Conservation (phyloP, 768 basidiomycete species). For the Boletellus emodensis region DNA sequence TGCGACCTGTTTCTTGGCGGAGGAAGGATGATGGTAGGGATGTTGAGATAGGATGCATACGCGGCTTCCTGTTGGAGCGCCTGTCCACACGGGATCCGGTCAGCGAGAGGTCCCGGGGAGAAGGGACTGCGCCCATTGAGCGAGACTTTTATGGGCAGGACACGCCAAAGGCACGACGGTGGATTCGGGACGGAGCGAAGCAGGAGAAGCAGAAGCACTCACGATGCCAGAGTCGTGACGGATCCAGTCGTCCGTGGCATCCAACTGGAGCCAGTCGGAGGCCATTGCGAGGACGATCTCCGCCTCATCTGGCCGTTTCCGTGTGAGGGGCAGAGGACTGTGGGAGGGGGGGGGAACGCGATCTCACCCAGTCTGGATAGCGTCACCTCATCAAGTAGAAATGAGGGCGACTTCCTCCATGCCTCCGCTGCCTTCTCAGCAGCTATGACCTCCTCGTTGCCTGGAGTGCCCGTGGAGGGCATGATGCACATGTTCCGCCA, state of each 20-base stretch:
- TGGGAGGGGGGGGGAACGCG: conserved; percentile 9
- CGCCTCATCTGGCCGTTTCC: conserved; percentile 56
- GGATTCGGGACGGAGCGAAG: conserved; percentile 7
- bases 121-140: conserved; percentile 18
- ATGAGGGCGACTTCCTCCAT: conserved; percentile 83
- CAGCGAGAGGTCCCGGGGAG: conserved; percentile 7
- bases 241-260: conserved; percentile 89
- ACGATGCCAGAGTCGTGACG: conserved; percentile 95
- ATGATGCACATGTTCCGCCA: conserved; percentile 90
- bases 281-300: conserved; percentile 70
- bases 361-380: conserved; percentile 71
- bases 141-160: conserved; percentile 11
- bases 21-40: conserved; percentile 82
- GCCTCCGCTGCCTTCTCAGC: conserved; percentile 69
- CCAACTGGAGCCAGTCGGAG: conserved; percentile 94
- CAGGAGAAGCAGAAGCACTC: conserved; percentile 25
- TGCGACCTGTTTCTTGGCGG: conserved; percentile 79
- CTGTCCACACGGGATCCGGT: conserved; percentile 38
- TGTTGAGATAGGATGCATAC: conserved; percentile 89
- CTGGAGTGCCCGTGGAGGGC: conserved; percentile 37
- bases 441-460: conserved; percentile 37
- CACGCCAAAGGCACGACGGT: conserved; percentile 14
- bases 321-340: conserved; percentile 13
- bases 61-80: conserved; percentile 90
- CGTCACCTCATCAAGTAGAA: conserved; percentile 81